Base-by-base conservation (phyloP, 2,329 filamentous ascomycete genomes). In the Sodiomyces alkalinus region DNA sequence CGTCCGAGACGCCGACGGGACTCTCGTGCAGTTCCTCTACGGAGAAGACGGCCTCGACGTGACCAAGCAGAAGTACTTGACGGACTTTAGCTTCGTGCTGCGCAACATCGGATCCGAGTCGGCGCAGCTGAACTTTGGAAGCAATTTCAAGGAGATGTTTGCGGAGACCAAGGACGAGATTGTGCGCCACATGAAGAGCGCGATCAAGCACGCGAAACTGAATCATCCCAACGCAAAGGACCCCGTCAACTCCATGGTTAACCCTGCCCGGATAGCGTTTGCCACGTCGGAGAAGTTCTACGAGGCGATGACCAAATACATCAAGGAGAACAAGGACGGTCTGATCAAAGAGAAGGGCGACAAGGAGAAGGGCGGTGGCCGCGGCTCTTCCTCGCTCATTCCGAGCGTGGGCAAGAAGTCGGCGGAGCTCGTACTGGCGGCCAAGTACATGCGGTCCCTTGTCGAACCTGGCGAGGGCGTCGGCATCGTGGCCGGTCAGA, bases 381-480 rank as follows among this genome's bases (percentile, higher is more conserved):
- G 36, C n/a, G 28, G 33, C 17, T 31, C 26, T 14, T 43, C 43
- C 6, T 44, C 41, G 42, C 61, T 60, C 52, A 39, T 53, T 7
- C 34, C 36, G 28, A 35, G 33, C 6, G 47, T 69, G 29, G 58
- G 56, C 38, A 77, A 77, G 48, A 85, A 80, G 54, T 77, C 74
- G 14, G 90, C 87, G 36, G 78, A 92, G 48, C 72, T 74, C 33
- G 67, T 96, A 27, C 74, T 96, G 47, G 78, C 87, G 36, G 75
- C 92, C 48, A 93, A 96, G 51, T 98, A 96, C 46, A 65, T 96
- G 40, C 79, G 78, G 41, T 93, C 86, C 2, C 67, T 94, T 7
- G 80, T 94, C 15, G 87, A 98, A 43, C 83, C 90, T 17, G 90
- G 90, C 25, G 92, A 98, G 58, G 87, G 90, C 16, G 86, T 98